Conservation (phyloP, 345 rosid genomes). For the Passiflora organensis region DNA sequence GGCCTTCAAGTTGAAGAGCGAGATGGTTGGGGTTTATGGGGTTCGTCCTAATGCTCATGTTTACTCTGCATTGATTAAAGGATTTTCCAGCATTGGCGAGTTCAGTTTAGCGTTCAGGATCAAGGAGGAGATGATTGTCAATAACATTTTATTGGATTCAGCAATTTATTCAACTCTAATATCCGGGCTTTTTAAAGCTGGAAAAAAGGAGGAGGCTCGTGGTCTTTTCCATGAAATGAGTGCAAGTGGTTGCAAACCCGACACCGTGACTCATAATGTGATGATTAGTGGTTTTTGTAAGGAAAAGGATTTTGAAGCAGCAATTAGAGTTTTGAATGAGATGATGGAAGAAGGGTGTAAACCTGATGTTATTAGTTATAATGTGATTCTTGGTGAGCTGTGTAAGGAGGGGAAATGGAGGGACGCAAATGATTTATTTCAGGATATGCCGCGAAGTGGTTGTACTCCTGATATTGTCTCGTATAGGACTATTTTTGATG, state of each 20-base stretch:
- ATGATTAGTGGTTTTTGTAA: conserved; percentile 52
- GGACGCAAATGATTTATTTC: conserved; percentile 64
- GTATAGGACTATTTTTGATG: conserved; percentile 69
- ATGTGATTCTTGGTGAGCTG: conserved; percentile 49
- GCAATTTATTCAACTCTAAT: conserved; percentile 55
- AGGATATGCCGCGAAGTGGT: conserved; percentile 78
- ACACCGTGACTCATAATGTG: conserved; percentile 58
- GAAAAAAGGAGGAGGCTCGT: conserved; percentile 48
- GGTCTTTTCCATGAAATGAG: conserved; percentile 53
- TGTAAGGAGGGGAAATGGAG: conserved; percentile 50
- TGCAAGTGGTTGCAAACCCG: conserved; percentile 45
- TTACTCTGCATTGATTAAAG: conserved; percentile 55
- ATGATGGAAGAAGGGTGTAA: conserved; percentile 51
- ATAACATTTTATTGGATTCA: conserved; percentile 39
- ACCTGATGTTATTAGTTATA: conserved; percentile 64
- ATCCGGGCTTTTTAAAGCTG: conserved; percentile 40
- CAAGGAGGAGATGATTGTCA: conserved; percentile 56
- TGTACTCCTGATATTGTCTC: conserved; percentile 65
- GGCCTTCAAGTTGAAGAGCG: conserved; percentile 60
- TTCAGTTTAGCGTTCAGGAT: conserved; percentile 49
- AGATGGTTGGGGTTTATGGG: conserved; percentile 43
- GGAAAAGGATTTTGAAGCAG: conserved; percentile 48
- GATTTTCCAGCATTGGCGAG: conserved; percentile 40
- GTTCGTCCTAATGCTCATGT: conserved; percentile 33
- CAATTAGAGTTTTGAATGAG: conserved; percentile 46